A percentile compares a stretch with the other conserved stretches of the same genome.
phyloP scores from a whole-genome alignment of 352 stramenopile genomes.

The Phytophthora rubi region DNA sequence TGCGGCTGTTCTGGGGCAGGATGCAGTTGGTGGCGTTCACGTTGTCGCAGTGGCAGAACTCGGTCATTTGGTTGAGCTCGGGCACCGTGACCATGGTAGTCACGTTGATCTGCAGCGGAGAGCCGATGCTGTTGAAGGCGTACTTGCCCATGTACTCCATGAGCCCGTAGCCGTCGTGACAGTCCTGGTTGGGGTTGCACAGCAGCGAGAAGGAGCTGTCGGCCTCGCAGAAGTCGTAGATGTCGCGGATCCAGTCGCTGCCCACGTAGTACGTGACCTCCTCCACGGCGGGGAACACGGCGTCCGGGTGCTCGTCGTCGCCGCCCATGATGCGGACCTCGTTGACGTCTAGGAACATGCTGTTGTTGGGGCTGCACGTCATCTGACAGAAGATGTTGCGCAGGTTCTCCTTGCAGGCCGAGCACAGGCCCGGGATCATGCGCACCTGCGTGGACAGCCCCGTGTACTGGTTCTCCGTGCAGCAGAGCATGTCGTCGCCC shows the following conservation, averaged over 20 bases:
- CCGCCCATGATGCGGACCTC: conserved; percentile 59
- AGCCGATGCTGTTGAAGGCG: conserved; percentile 65
- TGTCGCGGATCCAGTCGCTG: conserved; percentile 65
- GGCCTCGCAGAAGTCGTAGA: conserved; percentile 69
- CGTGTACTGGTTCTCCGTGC: conserved; percentile 63
- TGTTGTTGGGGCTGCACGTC: conserved; percentile 72
- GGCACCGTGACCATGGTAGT: conserved; percentile 47
- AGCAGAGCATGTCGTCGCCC: conserved; percentile 63
- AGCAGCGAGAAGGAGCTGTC: conserved; percentile 64
- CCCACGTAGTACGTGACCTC: conserved; percentile 68
- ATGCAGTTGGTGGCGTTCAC: conserved; percentile 55
- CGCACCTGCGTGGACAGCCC: conserved; percentile 62
- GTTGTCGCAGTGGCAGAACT: conserved; percentile 54
- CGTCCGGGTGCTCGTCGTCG: conserved; percentile 43
- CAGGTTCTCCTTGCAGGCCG: conserved; percentile 67
- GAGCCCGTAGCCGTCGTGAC: conserved; percentile 57
- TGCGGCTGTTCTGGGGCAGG: conserved; percentile 48
- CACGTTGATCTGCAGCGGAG: conserved; percentile 69
- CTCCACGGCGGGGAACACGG: conserved; percentile 60
- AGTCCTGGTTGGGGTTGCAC: conserved; percentile 64
- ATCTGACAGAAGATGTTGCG: conserved; percentile 74
- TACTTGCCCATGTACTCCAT: conserved; percentile 72
- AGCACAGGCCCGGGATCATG: conserved; percentile 65
- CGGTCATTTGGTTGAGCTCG: conserved; percentile 34
- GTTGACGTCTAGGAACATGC: conserved; percentile 60